Percentiles rank a stretch among this genome's conserved stretches.
Evolutionary conservation across 768 basidiomycete species (phyloP).

Genomic region (Pisolithus tinctorius): DNA sequence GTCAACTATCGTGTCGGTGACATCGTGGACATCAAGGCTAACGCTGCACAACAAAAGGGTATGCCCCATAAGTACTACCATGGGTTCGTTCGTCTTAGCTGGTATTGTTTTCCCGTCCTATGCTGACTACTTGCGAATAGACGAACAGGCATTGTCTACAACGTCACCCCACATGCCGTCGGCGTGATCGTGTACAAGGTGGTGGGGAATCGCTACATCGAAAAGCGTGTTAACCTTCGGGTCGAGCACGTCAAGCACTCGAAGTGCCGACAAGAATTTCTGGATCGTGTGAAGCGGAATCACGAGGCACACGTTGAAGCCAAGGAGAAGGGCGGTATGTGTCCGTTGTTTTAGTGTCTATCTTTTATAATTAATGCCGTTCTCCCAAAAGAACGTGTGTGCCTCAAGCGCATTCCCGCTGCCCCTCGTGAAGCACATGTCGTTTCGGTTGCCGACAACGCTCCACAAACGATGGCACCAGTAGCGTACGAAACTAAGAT

Average conservation of each 20-base stretch:
- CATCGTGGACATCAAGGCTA: constrained; percentile 99
- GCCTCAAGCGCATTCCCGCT: constrained; percentile 79
- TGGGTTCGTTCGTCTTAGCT: constrained; percentile 52
- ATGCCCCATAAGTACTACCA: constrained; percentile 99
- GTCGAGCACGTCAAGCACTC: constrained; percentile 96
- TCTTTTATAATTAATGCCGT: not conserved
- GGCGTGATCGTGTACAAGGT: constrained; percentile 98
- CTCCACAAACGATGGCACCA: constrained; percentile 89
- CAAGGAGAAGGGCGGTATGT: constrained; percentile 85
- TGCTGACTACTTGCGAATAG: constrained; percentile 32
- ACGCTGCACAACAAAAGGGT: constrained; percentile 98
- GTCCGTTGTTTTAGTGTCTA: not conserved
- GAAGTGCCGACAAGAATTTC: constrained; percentile 95
- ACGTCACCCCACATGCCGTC: constrained; percentile 91
- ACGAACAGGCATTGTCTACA: constrained; percentile 97
- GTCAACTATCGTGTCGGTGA: constrained; percentile 93
- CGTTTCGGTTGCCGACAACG: constrained; percentile 68
- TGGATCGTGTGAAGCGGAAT: constrained; percentile 92
- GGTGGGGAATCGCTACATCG: constrained; percentile 97
- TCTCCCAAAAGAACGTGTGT: constrained; percentile 55
- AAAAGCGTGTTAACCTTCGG: constrained; percentile 98
- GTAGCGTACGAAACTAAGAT: constrained; percentile 96
- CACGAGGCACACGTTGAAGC: constrained; percentile 76
- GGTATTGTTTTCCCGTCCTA: not conserved
- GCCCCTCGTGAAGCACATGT: constrained; percentile 75